Evolutionary conservation across 2,329 filamentous ascomycete species (phyloP).

Genomic region (Pseudonectria foliicola): DNA sequence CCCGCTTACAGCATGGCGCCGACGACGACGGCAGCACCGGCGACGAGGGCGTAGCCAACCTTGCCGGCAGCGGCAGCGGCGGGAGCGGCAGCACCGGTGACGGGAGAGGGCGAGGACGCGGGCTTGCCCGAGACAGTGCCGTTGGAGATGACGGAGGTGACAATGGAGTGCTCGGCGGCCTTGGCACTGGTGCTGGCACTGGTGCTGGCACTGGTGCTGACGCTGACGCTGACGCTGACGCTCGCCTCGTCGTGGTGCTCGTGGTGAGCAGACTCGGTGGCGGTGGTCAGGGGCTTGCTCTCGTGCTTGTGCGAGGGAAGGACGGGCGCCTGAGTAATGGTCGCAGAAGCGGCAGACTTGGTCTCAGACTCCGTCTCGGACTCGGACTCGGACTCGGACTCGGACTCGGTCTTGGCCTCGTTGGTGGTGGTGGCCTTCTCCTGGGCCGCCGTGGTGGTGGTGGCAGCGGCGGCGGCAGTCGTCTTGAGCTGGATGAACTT

Average conservation of each 20-base stretch:
- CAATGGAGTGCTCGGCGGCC: too few relatives aligned
- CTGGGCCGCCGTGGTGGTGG: constrained; percentile 7
- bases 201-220: constrained; percentile 7
- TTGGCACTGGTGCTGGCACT: constrained; percentile 4
- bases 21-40: constrained; percentile 22
- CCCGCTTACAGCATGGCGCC: constrained; percentile 17
- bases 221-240: constrained; percentile 7
- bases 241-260: constrained; percentile 7
- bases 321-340: too few relatives aligned
- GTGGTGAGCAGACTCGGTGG: neutral
- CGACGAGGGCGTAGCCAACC: constrained; percentile 17
- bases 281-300: too few relatives aligned
- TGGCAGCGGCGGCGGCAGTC: constrained; percentile 7
- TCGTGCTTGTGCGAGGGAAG: too few relatives aligned
- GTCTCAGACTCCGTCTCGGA: too few relatives aligned
- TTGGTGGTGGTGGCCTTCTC: constrained; percentile 6
- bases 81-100: constrained; percentile 16
- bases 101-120: constrained; percentile 11
- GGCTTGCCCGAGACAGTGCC: constrained; percentile 8
- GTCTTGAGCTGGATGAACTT: constrained; percentile 36
- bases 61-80: constrained; percentile 17
- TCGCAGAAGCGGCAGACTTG: too few relatives aligned
- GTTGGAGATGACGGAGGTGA: constrained; percentile 1
- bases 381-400: too few relatives aligned
- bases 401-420: constrained; percentile 2